Percentiles rank a stretch among this genome's conserved stretches.
Evolutionary conservation across 257 asterid genomes (phyloP).

Genomic region (Cinchona pubescens): DNA sequence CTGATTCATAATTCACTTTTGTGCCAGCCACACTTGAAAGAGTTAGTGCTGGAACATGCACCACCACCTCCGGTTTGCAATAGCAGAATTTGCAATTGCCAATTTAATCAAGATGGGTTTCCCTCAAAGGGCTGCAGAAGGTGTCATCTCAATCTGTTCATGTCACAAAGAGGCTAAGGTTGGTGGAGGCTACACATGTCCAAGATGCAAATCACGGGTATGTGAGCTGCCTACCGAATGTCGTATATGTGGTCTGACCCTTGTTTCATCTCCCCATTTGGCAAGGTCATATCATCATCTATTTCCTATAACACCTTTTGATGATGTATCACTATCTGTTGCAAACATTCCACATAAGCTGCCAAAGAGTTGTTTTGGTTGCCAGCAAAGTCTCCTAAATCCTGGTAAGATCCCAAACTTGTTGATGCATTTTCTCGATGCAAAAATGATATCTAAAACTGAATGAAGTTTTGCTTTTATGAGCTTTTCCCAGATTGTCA

Average conservation of each 20-base stretch:
- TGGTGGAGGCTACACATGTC: constrained; percentile 97
- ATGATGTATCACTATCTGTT: constrained; percentile 61
- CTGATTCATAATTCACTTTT: constrained; percentile 16
- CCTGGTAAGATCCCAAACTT: constrained; percentile 47
- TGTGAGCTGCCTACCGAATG: constrained; percentile 95
- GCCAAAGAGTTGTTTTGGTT: constrained; percentile 69
- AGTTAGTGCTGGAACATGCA: constrained; percentile 82
- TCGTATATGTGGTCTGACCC: constrained; percentile 85
- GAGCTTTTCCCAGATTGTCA: neutral
- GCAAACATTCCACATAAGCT: constrained; percentile 36
- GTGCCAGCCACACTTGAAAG: constrained; percentile 75
- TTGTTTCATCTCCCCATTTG: constrained; percentile 94
- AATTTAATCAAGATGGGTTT: constrained; percentile 96
- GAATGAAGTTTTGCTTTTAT: neutral
- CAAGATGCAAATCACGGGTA: constrained; percentile 91
- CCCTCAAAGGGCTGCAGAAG: constrained; percentile 96
- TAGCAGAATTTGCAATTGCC: constrained; percentile 90
- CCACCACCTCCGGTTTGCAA: constrained; percentile 99
- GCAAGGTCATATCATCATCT: constrained; percentile 97
- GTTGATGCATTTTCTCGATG: neutral
- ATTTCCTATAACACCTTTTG: constrained; percentile 89
- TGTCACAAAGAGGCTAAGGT: constrained; percentile 92
- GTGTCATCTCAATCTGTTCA: constrained; percentile 82
- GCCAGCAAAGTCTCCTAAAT: constrained; percentile 75
- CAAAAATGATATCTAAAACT: neutral